Percentiles rank a stretch among this genome's conserved stretches.
Conservation (phyloP, 306 rosid species). For the Rosa persica region DNA sequence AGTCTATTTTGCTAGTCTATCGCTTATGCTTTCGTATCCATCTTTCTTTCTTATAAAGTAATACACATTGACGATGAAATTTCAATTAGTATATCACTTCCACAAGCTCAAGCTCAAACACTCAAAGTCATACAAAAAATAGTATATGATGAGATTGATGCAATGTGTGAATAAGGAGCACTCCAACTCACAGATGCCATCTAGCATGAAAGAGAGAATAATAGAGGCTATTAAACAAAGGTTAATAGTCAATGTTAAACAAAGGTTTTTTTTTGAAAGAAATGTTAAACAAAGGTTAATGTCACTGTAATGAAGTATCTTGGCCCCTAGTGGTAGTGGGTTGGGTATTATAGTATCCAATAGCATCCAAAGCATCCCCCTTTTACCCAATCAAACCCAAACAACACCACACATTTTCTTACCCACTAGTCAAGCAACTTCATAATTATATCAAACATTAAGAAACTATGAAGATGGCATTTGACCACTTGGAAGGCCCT, state of each 20-base stretch:
- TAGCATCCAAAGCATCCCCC: not conserved
- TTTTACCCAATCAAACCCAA: not conserved
- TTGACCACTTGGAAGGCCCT: constrained; percentile 43
- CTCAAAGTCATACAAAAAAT: not conserved
- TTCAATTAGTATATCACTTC: not conserved
- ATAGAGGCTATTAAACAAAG: not conserved
- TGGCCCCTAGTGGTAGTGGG: not conserved
- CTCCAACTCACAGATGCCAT: not conserved
- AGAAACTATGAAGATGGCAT: not conserved
- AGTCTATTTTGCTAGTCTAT: not conserved
- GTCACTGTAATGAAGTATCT: not conserved
- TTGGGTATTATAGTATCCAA: not conserved
- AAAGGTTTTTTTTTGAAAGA: too few species aligned
- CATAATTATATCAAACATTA: not conserved
- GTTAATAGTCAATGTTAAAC: too few species aligned
- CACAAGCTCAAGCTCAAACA: not conserved
- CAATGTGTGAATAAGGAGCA: not conserved
- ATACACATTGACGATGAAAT: not conserved
- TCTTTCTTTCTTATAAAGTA: not conserved
- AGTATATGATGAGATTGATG: not conserved
- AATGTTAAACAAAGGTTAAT: too few species aligned
- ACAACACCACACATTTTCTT: not conserved
- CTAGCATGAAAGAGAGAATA: not conserved
- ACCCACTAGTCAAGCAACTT: constrained; percentile 2
- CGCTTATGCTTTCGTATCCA: not conserved